A percentile compares a stretch with the other conserved stretches of the same genome.
phyloP scores from a whole-genome alignment of 306 rosid species.

The Pterocarpus santalinus region DNA sequence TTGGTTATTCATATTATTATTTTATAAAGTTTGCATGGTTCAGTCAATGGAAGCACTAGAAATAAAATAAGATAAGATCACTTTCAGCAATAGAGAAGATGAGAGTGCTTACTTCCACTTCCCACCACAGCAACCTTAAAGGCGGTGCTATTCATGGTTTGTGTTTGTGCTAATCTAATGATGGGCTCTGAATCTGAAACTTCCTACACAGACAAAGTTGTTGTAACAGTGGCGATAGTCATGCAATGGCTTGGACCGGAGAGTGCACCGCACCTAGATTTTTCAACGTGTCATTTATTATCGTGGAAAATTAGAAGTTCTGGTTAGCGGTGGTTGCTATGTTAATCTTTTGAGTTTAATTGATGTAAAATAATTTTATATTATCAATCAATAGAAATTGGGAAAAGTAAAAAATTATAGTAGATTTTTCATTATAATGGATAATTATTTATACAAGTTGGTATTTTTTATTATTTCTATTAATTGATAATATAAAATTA shows the following conservation, averaged over 20 bases:
- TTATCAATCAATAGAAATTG: too few species aligned
- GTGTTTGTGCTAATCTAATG: not conserved
- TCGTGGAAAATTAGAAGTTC: too few species aligned
- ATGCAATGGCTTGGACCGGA: not conserved
- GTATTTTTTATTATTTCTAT: too few species aligned
- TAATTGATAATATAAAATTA: too few species aligned
- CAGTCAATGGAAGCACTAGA: not conserved
- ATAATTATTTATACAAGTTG: too few species aligned
- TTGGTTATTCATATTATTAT: not conserved
- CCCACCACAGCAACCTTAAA: slow-evolving; percentile 80
- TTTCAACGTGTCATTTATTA: not conserved
- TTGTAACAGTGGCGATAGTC: not conserved
- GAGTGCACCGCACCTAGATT: not conserved
- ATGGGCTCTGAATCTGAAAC: not conserved
- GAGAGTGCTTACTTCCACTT: slow-evolving; percentile 71
- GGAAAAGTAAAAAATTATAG: too few species aligned
- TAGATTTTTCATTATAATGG: too few species aligned
- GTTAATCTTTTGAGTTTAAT: too few species aligned
- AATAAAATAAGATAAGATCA: not conserved
- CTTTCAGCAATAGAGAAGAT: not conserved
- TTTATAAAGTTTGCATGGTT: not conserved
- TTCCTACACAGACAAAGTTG: not conserved
- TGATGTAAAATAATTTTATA: too few species aligned
- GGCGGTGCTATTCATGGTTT: slow-evolving; percentile 56
- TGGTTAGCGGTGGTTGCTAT: too few species aligned